A percentile compares a stretch with the other conserved stretches of the same genome.
These are phyloP conservation scores for Polyporus arcularius DNA, from an alignment of 768 basidiomycete species.

Conservation along the genomic window DNA sequence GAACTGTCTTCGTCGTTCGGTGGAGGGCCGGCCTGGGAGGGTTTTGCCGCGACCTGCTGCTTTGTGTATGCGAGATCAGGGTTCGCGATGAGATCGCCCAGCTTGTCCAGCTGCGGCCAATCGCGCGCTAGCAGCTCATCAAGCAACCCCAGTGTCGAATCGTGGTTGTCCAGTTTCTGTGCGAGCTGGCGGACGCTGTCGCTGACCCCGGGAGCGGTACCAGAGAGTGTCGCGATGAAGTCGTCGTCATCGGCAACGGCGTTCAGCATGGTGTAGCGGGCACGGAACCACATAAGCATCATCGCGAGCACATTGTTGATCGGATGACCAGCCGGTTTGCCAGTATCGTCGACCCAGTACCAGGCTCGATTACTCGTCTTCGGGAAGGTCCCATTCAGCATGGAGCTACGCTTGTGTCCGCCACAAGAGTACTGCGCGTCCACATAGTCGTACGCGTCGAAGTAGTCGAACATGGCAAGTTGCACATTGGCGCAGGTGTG, in stretches of 20 bases:
- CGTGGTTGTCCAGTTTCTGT: not conserved
- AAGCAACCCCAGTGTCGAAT: not conserved
- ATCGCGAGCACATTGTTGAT: not conserved
- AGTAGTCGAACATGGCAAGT: not conserved
- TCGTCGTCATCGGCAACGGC: not conserved
- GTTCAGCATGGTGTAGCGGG: not conserved
- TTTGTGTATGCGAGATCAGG: not conserved
- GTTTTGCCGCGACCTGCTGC: not conserved
- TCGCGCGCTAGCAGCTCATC: not conserved
- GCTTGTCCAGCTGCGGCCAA: not conserved
- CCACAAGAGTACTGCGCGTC: not conserved
- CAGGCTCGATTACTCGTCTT: not conserved
- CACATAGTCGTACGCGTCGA: not conserved
- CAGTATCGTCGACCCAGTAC: conserved; percentile 1
- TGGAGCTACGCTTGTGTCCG: not conserved
- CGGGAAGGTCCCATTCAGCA: not conserved
- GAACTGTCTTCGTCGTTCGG: not conserved
- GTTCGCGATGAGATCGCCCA: not conserved
- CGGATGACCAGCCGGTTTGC: not conserved
- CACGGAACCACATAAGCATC: not conserved
- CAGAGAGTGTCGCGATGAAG: not conserved
- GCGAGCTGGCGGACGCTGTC: not conserved
- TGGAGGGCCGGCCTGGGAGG: not conserved
- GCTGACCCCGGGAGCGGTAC: not conserved
- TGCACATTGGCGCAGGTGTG: not conserved